phyloP scores from a whole-genome alignment of 163 green algal species.

The Coccomyxa subellipsoidea region DNA sequence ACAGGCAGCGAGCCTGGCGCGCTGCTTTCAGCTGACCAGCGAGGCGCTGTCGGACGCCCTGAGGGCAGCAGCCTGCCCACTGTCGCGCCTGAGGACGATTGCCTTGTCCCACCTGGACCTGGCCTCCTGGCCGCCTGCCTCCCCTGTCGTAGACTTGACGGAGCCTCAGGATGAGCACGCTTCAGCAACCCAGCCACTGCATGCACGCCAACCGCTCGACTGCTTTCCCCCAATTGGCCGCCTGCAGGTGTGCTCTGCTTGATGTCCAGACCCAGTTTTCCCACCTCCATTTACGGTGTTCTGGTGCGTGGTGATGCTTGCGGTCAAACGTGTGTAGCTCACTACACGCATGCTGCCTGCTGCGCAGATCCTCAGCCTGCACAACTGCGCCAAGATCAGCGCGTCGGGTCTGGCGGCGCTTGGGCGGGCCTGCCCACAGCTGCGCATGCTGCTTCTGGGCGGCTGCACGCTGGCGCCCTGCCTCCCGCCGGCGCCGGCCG shows the following conservation, averaged over 20 bases:
- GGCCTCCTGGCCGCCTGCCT: background rate
- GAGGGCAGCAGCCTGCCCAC: background rate
- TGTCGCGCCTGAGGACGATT: background rate
- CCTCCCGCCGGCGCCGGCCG: background rate
- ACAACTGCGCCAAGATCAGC: conserved; percentile 32
- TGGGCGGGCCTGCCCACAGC: conserved; percentile 9
- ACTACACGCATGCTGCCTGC: no score
- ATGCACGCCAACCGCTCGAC: background rate
- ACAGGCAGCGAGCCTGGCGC: conserved; percentile 11
- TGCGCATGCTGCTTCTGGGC: conserved; percentile 35
- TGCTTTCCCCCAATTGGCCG: background rate
- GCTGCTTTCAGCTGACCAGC: conserved; percentile 36
- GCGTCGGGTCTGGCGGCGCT: background rate
- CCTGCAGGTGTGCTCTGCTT: background rate
- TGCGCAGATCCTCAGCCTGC: conserved; percentile 30
- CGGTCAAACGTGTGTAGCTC: no score
- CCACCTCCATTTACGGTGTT: no score
- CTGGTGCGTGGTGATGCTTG: no score
- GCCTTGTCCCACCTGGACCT: background rate
- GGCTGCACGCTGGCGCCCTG: conserved; percentile 11
- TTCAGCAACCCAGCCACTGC: background rate
- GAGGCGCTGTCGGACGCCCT: conserved; percentile 21
- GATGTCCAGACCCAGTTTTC: background rate
- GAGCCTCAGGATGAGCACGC: background rate
- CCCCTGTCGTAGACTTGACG: background rate